Percentiles rank a stretch among this genome's conserved stretches.
These are phyloP conservation scores for Pugionium dolabratum DNA, from an alignment of 345 rosid species.

Conservation along the genomic window DNA sequence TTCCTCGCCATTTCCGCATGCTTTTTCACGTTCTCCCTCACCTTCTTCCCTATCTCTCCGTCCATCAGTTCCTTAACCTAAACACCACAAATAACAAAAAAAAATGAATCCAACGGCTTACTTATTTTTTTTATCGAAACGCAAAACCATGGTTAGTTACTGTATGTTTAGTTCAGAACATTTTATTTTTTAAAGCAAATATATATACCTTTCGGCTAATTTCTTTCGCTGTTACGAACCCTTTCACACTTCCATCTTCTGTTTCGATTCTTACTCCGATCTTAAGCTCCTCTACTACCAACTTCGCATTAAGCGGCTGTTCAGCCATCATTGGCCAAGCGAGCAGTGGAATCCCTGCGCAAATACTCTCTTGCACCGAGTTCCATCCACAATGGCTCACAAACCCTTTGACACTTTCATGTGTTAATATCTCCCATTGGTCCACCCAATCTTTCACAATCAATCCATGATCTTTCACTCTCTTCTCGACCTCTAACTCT, in stretches of 20 bases:
- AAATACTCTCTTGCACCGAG: conserved; percentile 62
- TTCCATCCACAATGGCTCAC: conserved; percentile 86
- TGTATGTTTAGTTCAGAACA: too few species aligned
- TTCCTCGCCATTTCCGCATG: conserved; percentile 46
- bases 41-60: conserved; percentile 50
- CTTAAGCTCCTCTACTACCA: conserved; percentile 60
- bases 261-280: conserved; percentile 56
- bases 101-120: too few species aligned
- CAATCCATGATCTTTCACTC: conserved; percentile 52
- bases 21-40: conserved; percentile 45
- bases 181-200: too few species aligned
- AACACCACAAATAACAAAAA: not conserved
- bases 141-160: too few species aligned
- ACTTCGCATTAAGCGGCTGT: conserved; percentile 59
- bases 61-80: conserved; percentile 61
- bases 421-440: conserved; percentile 53
- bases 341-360: conserved; percentile 60
- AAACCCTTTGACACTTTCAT: conserved; percentile 62
- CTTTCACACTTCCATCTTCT: conserved; percentile 44
- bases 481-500: conserved; percentile 48
- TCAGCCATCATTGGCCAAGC: conserved; percentile 80
- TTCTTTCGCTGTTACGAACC: conserved; percentile 52
- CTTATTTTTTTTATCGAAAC: too few species aligned
- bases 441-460: conserved; percentile 69
- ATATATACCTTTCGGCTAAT: conserved; percentile 38